A percentile compares a stretch with the other conserved stretches of the same genome.
Evolutionary conservation across 1,284 basidiomycete species (phyloP).

Genomic region (Ganoderma leucocontextum): DNA sequence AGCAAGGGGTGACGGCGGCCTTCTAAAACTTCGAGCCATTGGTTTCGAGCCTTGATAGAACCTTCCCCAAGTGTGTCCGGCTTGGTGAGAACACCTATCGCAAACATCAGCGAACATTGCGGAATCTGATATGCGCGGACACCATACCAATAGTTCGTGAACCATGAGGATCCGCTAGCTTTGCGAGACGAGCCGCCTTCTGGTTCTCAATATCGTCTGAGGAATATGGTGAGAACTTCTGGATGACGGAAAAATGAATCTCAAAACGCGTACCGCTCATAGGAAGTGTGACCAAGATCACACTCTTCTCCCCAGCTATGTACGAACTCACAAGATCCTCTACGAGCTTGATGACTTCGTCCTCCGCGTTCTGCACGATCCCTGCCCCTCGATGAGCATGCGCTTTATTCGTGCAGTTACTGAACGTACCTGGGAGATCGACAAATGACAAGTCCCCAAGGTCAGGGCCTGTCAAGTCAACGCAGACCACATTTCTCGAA

Average conservation of each 20-base stretch:
- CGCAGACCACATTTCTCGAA: background rate
- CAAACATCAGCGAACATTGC: background rate
- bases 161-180: background rate
- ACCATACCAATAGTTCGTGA: background rate
- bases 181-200: background rate
- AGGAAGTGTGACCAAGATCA: slow-evolving; percentile 69
- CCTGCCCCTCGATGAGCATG: background rate
- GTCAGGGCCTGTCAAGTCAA: background rate
- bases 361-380: background rate
- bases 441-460: background rate
- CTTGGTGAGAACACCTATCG: background rate
- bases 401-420: background rate
- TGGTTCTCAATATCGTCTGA: background rate
- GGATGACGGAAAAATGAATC: background rate
- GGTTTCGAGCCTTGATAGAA: slow-evolving; percentile 16
- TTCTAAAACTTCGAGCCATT: slow-evolving; percentile 61
- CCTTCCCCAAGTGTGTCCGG: background rate
- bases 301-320: slow-evolving; percentile 46
- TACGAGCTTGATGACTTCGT: slow-evolving; percentile 48
- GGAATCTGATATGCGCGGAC: background rate
- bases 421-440: background rate
- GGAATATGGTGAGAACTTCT: background rate
- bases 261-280: slow-evolving; percentile 56
- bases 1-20: slow-evolving; percentile 51
- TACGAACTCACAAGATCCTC: slow-evolving; percentile 54